Evolutionary conservation across 192 early-diverging fungal species (phyloP).

Genomic region (Haplosporangium gracile): DNA sequence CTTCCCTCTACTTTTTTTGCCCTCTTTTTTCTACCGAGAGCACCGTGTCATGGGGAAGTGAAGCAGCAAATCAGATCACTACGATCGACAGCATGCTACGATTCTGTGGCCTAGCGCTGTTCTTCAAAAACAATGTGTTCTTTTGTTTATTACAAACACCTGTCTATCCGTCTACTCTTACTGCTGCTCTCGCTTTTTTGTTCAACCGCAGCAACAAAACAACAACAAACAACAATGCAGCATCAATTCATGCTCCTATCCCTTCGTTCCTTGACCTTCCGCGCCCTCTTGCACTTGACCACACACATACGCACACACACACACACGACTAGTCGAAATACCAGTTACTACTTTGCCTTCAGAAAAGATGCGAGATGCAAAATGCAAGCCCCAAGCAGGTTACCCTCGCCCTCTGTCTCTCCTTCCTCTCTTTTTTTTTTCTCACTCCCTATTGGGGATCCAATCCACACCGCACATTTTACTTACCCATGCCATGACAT

Average conservation of each 20-base stretch:
- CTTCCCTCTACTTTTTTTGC: neutral
- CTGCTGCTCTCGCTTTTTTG: neutral
- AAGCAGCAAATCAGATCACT: slow-evolving; percentile 22
- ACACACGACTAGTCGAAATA: neutral
- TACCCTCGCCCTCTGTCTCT: neutral
- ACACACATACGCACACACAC: neutral
- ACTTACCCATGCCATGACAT: neutral
- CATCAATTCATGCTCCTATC: neutral
- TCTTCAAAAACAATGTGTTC: neutral
- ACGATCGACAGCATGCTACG: slow-evolving; percentile 16
- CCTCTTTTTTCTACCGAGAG: neutral
- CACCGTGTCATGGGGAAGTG: neutral
- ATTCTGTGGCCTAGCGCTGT: slow-evolving; percentile 3
- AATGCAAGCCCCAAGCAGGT: neutral
- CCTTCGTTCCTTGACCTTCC: neutral
- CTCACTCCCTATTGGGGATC: neutral
- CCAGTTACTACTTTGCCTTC: neutral
- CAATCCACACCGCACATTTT: neutral
- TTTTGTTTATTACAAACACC: neutral
- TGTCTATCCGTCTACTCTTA: neutral
- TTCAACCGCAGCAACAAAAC: neutral
- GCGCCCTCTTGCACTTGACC: neutral
- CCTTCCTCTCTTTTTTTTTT: neutral
- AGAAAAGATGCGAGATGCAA: neutral
- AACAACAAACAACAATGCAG: neutral